These are phyloP conservation scores for Ogataea trehalophila DNA, from an alignment of 805 yeast species.

Conservation along the genomic window DNA sequence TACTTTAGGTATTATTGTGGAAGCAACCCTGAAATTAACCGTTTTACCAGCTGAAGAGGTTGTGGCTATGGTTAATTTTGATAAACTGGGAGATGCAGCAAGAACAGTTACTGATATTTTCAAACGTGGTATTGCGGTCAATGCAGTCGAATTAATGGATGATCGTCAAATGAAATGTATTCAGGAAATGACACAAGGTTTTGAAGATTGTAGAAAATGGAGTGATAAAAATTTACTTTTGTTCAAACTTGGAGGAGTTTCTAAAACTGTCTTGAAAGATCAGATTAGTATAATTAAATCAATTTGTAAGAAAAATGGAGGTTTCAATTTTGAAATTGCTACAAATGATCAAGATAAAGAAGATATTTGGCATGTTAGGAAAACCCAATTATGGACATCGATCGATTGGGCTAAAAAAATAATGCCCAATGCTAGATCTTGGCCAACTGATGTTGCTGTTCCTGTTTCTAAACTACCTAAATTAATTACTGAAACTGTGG, in stretches of 20 bases:
- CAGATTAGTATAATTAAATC: constrained; percentile 40
- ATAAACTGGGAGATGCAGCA: constrained; percentile 63
- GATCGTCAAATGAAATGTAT: constrained; percentile 64
- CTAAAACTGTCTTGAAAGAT: constrained; percentile 35
- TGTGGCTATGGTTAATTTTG: constrained; percentile 65
- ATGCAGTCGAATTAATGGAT: constrained; percentile 71
- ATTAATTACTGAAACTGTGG: constrained; percentile 58
- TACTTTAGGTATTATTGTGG: constrained; percentile 70
- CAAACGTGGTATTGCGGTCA: constrained; percentile 55
- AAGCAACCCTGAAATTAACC: constrained; percentile 62
- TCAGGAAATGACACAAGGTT: constrained; percentile 37
- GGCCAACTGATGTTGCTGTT: constrained; percentile 83
- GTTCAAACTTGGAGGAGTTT: constrained; percentile 55
- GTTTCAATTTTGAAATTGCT: constrained; percentile 55
- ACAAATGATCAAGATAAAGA: constrained; percentile 51
- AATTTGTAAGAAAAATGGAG: constrained; percentile 51
- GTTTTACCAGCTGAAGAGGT: constrained; percentile 62
- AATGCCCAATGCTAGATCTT: constrained; percentile 41
- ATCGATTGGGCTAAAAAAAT: constrained; percentile 56
- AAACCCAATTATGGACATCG: constrained; percentile 61
- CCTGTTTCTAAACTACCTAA: constrained; percentile 62
- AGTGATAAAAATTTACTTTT: constrained; percentile 36
- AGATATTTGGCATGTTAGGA: constrained; percentile 71
- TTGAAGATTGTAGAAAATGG: constrained; percentile 19
- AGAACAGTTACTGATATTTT: constrained; percentile 58